Percentiles rank a stretch among this genome's conserved stretches.
These are phyloP conservation scores for Trichoderma orchidacearum DNA, from an alignment of 495 filamentous ascomycete species.

Conservation along the genomic window DNA sequence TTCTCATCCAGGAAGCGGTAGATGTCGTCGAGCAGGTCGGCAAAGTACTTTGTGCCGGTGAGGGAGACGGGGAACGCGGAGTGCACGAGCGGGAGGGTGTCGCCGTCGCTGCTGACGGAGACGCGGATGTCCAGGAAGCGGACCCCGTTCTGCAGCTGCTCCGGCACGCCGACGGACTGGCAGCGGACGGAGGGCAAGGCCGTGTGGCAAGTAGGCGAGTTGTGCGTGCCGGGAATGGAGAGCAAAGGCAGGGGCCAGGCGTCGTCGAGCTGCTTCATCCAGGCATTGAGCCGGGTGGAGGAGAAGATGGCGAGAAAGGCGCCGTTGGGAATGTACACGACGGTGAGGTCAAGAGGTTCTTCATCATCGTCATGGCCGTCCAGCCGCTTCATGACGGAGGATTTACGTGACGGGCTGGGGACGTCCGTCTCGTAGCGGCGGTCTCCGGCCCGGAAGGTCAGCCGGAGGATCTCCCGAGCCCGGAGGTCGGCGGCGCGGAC, in stretches of 20 bases:
- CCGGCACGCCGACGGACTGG: slow-evolving; percentile 62
- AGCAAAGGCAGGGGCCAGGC: slow-evolving; percentile 62
- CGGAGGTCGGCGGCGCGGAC: slow-evolving; percentile 19
- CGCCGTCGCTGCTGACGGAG: slow-evolving; percentile 51
- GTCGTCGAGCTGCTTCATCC: slow-evolving; percentile 67
- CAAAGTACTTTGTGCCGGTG: slow-evolving; percentile 52
- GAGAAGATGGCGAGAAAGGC: slow-evolving; percentile 67
- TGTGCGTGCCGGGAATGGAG: slow-evolving; percentile 92
- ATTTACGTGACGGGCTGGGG: slow-evolving; percentile 20
- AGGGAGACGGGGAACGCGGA: slow-evolving; percentile 32
- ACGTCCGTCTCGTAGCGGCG: slow-evolving; percentile 24
- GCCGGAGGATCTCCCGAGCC: slow-evolving; percentile 22
- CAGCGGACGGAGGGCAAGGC: slow-evolving; percentile 90
- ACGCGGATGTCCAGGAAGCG: slow-evolving; percentile 89
- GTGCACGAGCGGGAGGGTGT: slow-evolving; percentile 48
- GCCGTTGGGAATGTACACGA: slow-evolving; percentile 51
- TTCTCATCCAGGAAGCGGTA: slow-evolving; percentile 64
- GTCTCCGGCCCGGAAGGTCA: slow-evolving; percentile 27
- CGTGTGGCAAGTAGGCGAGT: slow-evolving; percentile 68
- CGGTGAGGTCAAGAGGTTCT: slow-evolving; percentile 41
- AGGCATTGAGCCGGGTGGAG: slow-evolving; percentile 51
- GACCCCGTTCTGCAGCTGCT: slow-evolving; percentile 79
- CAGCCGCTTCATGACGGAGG: slow-evolving; percentile 17
- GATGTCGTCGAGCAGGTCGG: slow-evolving; percentile 51
- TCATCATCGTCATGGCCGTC: slow-evolving; percentile 6